Evolutionary conservation across 805 yeast species (phyloP).

Genomic region (Kazachstania africana): DNA sequence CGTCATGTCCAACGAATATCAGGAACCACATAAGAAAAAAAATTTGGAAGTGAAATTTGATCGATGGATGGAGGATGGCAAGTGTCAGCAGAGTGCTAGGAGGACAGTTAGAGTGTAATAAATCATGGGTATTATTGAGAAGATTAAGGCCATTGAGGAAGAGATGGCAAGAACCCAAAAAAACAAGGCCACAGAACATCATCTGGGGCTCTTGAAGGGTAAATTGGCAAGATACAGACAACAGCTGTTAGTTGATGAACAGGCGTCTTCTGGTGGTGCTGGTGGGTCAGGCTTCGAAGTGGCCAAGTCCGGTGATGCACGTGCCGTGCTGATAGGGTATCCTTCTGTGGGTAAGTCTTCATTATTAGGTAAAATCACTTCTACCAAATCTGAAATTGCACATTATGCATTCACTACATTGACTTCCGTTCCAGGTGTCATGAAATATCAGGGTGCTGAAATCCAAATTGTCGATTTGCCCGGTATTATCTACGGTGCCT

Average conservation of each 20-base stretch:
- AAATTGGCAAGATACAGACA: slow-evolving; percentile 87
- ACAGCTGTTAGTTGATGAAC: slow-evolving; percentile 82
- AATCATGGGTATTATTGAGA: slow-evolving; percentile 39
- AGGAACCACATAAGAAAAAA: no score
- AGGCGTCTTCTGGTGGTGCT: slow-evolving; percentile 43
- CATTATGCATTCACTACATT: slow-evolving; percentile 91
- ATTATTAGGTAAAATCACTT: slow-evolving; percentile 76
- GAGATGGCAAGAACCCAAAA: slow-evolving; percentile 93
- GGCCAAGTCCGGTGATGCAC: slow-evolving; percentile 89
- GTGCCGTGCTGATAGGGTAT: slow-evolving; percentile 90
- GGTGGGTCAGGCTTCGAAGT: slow-evolving; percentile 92
- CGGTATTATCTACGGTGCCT: slow-evolving; percentile 92
- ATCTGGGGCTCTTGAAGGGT: slow-evolving; percentile 86
- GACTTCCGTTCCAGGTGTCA: slow-evolving; percentile 92
- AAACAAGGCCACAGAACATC: slow-evolving; percentile 96
- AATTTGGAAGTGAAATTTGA: no score
- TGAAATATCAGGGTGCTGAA: slow-evolving; percentile 92
- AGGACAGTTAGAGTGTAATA: no score
- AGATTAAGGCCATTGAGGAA: slow-evolving; percentile 79
- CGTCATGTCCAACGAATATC: no score
- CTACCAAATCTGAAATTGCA: slow-evolving; percentile 90
- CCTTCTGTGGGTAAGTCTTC: slow-evolving; percentile 98
- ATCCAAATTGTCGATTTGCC: slow-evolving; percentile 96
- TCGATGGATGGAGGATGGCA: no score
- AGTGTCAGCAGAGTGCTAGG: no score